phyloP scores from a whole-genome alignment of 2,329 filamentous ascomycete genomes.

The Fonsecaea nubica region DNA sequence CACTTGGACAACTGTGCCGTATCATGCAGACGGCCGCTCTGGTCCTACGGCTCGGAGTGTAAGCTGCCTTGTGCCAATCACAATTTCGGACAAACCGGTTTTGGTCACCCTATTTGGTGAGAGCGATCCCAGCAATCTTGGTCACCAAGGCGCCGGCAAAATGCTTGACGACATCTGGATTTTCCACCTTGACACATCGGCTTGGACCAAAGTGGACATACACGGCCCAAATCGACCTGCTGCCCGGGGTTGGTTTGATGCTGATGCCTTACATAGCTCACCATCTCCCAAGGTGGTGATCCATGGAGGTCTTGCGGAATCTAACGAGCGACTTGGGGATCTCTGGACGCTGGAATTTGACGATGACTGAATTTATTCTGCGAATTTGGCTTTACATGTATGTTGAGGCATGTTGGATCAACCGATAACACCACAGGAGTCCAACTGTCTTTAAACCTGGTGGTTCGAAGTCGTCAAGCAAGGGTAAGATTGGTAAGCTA shows the following conservation, averaged over 20 bases:
- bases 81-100: constrained; percentile 44
- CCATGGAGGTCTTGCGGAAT: constrained; percentile 59
- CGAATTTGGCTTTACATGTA: background rate
- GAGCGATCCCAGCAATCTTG: constrained; percentile 59
- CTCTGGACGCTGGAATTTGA: constrained; percentile 47
- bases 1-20: constrained; percentile 46
- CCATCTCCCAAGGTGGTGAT: constrained; percentile 48
- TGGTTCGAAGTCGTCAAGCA: too few species aligned
- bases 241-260: constrained; percentile 62
- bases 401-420: background rate
- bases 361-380: background rate
- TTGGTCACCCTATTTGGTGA: constrained; percentile 63
- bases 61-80: constrained; percentile 52
- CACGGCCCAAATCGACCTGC: constrained; percentile 43
- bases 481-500: too few species aligned
- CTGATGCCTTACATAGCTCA: constrained; percentile 49
- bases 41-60: constrained; percentile 55
- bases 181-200: constrained; percentile 47
- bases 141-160: constrained; percentile 63
- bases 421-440: background rate
- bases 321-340: constrained; percentile 60
- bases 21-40: constrained; percentile 2
- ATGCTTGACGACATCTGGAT: constrained; percentile 62
- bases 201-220: constrained; percentile 43
- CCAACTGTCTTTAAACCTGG: too few species aligned